phyloP scores from a whole-genome alignment of 1,284 basidiomycete genomes.

The Moesziomyces aphidis region DNA sequence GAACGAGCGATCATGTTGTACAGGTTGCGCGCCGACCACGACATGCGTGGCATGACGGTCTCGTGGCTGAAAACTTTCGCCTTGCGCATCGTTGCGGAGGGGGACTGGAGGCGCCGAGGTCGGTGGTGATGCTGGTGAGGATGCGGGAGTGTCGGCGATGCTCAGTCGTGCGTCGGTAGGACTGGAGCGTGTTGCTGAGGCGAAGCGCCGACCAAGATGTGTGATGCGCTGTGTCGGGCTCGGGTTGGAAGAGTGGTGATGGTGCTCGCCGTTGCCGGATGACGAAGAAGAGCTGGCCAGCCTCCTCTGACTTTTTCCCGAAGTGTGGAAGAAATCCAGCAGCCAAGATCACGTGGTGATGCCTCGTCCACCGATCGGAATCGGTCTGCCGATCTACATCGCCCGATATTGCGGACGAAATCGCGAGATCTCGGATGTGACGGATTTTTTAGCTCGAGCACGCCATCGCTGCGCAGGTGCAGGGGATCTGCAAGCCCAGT shows the following conservation, averaged over 20 bases:
- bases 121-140: background rate
- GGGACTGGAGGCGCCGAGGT: background rate
- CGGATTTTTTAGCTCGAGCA: conserved; percentile 16
- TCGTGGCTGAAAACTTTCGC: conserved; percentile 61
- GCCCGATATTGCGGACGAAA: background rate
- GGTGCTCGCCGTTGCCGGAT: background rate
- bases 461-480: conserved; percentile 33
- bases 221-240: background rate
- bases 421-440: conserved; percentile 22
- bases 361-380: background rate
- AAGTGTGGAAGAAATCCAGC: conserved; percentile 23
- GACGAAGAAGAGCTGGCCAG: background rate
- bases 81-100: conserved; percentile 52
- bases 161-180: background rate
- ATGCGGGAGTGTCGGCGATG: background rate
- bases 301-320: conserved; percentile 19
- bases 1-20: conserved; percentile 77
- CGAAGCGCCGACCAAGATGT: no score
- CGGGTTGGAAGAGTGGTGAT: background rate
- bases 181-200: no score
- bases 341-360: conserved; percentile 27
- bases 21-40: conserved; percentile 81
- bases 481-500: conserved; percentile 10
- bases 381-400: background rate
- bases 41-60: conserved; percentile 63